Evolutionary conservation across 345 rosid species (phyloP), one percentile per base, ranked within the genome.

Genomic region (Rhodamnia rubescens): DNA sequence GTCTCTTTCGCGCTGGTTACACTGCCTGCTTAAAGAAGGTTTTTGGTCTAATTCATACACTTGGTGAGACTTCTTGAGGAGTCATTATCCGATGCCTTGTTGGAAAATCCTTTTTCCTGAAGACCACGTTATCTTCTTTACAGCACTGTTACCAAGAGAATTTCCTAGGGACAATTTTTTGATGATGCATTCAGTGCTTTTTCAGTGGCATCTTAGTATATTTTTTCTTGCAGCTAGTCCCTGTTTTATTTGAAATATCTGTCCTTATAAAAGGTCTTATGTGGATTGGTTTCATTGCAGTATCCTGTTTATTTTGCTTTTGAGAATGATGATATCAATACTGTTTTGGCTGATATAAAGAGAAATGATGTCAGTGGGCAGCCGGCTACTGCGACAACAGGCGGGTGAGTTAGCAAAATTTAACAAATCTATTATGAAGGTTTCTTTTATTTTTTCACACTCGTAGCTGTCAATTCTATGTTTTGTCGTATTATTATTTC

Each of bases 271-370:
- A 50, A 50, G 83, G 55, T 47, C 53, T 81, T 4, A 81, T 53
- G 22, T n/a, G 0, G n/a, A 29, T 83, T 85, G 42, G 18, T 83
- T 89, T 56, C 86, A 40, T 78, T 81, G 82, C 94, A 97, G 99
- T 97, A 90, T 91, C 99, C 99, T 42, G 98, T 95, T 61, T 97
- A 97, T 92, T 97, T 97, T 84, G 96, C 98, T 11, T 97, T 95
- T 88, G 99, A 96, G 94, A 89, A 96, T 89, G 96, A 96, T 85
- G 95, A 95, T 85, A 91, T 96, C 86, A 91, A 92, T 85, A 88
- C 91, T 83, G 94, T 96, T 80, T 90, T 96, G 92, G 94, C 95
- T 86, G 98, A 94, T 88, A 92, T 97, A 81, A 93, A 94, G 94
- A 95, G 90, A 88, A 93, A 89, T 93, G 99, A 97, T 88, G 94